Evolutionary conservation across 306 rosid species (phyloP).

Genomic region (Arachis stenosperma): DNA sequence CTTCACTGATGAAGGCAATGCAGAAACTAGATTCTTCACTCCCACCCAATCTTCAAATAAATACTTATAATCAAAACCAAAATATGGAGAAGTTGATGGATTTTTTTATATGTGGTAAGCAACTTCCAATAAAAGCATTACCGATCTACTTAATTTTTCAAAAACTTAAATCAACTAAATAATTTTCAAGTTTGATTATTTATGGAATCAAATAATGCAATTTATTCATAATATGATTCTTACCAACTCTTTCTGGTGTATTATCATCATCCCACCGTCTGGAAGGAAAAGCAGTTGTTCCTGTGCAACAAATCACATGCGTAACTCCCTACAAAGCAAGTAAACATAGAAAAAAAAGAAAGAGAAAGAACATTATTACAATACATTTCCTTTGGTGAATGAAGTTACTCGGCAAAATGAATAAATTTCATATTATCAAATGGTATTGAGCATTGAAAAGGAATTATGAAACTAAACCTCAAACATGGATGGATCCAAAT

Average conservation of each 20-base stretch:
- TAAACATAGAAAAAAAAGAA: conserved; percentile 6
- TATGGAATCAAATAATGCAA: conserved; percentile 18
- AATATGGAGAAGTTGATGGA: conserved; percentile 22
- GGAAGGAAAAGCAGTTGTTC: conserved; percentile 97
- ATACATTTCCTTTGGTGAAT: conserved; percentile 14
- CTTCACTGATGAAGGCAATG: conserved; percentile 75
- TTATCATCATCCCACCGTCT: conserved; percentile 90
- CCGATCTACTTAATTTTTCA: conserved; percentile 21
- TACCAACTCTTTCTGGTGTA: conserved; percentile 92
- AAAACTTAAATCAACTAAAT: conserved; percentile 17
- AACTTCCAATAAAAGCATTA: conserved; percentile 15
- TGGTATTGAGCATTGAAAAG: background rate
- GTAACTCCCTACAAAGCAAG: conserved; percentile 79
- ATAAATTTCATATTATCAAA: background rate
- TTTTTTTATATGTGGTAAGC: background rate
- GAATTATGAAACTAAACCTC: conserved; percentile 55
- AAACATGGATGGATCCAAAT: conserved; percentile 78
- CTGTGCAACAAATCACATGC: conserved; percentile 94
- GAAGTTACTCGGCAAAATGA: conserved; percentile 8
- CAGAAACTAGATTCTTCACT: conserved; percentile 82
- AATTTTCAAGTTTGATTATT: conserved; percentile 32
- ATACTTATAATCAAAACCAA: conserved; percentile 11
- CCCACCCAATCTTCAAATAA: conserved; percentile 91
- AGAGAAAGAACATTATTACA: conserved; percentile 27
- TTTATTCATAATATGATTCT: conserved; percentile 38